phyloP scores from a whole-genome alignment of 225 moss, liverwort and hornwort genomes.

The Polytrichum formosum region DNA sequence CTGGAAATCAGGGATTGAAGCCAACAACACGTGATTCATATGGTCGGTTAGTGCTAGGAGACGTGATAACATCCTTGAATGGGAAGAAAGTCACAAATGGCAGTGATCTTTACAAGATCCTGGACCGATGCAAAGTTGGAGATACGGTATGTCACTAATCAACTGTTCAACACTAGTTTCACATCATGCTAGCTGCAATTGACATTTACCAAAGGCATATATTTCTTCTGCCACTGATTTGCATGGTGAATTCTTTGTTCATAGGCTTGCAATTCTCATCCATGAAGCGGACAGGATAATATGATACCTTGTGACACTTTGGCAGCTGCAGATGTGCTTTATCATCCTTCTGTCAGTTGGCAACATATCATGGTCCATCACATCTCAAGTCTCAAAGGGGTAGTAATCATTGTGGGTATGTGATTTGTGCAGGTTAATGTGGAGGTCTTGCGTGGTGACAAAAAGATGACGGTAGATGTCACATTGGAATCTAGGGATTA shows the following conservation, averaged over 20 bases:
- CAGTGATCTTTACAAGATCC: slow-evolving; percentile 93
- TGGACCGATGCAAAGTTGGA: slow-evolving; percentile 96
- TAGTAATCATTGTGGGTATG: neutral
- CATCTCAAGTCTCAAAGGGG: neutral
- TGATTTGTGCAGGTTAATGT: slow-evolving; percentile 64
- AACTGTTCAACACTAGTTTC: neutral
- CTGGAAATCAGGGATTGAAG: slow-evolving; percentile 52
- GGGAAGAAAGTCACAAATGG: slow-evolving; percentile 82
- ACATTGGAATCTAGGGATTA: slow-evolving; percentile 89
- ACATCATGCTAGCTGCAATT: neutral
- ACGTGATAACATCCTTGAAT: slow-evolving; percentile 89
- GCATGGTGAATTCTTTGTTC: no score
- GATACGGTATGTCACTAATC: slow-evolving; percentile 53
- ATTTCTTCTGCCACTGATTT: no score
- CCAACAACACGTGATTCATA: slow-evolving; percentile 79
- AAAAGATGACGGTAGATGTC: slow-evolving; percentile 64
- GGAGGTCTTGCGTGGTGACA: slow-evolving; percentile 89
- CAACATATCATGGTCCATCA: neutral
- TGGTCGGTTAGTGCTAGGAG: slow-evolving; percentile 90
- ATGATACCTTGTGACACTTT: neutral
- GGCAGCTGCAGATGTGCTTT: neutral
- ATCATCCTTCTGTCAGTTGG: neutral
- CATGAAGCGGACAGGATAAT: no score
- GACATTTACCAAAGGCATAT: neutral
- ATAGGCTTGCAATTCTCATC: no score